Evolutionary conservation across 306 rosid species (phyloP), one percentile per base, ranked within the genome.

Genomic region (Vicia sativa): DNA sequence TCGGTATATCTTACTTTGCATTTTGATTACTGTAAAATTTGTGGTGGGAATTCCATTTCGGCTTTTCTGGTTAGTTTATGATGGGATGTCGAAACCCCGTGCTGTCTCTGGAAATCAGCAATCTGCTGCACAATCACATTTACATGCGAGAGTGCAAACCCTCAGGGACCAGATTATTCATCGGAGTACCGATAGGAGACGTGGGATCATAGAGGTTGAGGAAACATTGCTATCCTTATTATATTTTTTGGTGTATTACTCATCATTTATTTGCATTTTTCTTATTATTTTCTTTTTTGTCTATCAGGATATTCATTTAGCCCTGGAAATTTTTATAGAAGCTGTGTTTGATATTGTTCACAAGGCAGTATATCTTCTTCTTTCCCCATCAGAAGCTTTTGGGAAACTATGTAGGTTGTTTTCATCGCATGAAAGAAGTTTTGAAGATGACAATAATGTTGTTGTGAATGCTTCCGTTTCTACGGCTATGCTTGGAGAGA

Each of bases 141-240:
- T 87, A 67, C 11, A 78, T 62, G 82, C 34, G 71, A 90, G 74
- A 42, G 58, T 79, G 66, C 92, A 77, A 68, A 81, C 58, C 71
- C 81, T 87, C 56, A 92, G 75, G 84, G 96, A 90, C 65, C 88
- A 92, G 18, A 68, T 90, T 66, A 81, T 90, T 71, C 88, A 87
- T 73, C 84, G 86, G 31, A 31, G 93, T 55, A 87, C 96, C 45
- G 98, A 92, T 73, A 78, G 89, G 81, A 92, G 98, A 44, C 93
- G 98, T 25, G 98, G 98, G 72, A 82, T 92, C 53, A 74, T 92
- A 73, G 98, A 92, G 98, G 98, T 92, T 75, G 60, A 67, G 68
- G 67, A 21, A 28, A 13, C 7, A 39, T 50, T 55, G 39, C 43
- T 45, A 61, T 65, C 25, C 53, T 25, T 70, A 44, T 65, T 48